Base-by-base conservation (phyloP, 2,329 filamentous ascomycete species). In the Peltaster fructicola region DNA sequence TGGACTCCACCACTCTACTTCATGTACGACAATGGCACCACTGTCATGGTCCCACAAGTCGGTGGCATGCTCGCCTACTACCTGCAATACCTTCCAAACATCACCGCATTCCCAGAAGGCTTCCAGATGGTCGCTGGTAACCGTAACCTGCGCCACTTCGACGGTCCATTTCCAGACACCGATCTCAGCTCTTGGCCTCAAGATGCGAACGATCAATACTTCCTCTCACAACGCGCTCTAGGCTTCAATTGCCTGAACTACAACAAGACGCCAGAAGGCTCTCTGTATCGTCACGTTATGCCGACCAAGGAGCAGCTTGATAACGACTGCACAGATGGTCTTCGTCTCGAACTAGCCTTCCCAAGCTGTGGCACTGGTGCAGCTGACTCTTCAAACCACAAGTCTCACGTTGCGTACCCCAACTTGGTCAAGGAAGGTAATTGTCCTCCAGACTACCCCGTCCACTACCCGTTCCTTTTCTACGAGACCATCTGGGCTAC, bases 231-330 rank as follows among this genome's bases (percentile, higher is more conserved):
- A 57, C 81, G 84, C 33, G 80, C 84, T 7, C 41, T 93, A 14
- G 85, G 88, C 3, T 92, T 92, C 66, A 95, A 95, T 61, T 95
- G 88, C 53, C 56, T 98, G 32, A 73, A 95, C 65, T 93, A 93
- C 47, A 42, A 40, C 15, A 57, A 52, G 13, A 40, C 51, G 0
- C 58, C 76, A 2, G 82, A 92, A 50, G 63, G 65, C 2, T 76
- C 82, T 8, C 63, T 91, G 17, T 76, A 70, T 50, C 80, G 84
- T 36, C 84, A 92, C 51, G 72, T 68, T 46, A 43, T 93, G 39
- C 84, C 85, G 0, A 65, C 74, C 40, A 90, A 91, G 61, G 52
- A 54, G 0, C 90, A 68, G 45, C 61, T 92, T 17, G 82, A 93
- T 44, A 63, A 62, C 27, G 72, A 85, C 53, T 95, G 85, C 54